Evolutionary conservation across 495 filamentous ascomycete species (phyloP).

Genomic region (Penicillium daleae): DNA sequence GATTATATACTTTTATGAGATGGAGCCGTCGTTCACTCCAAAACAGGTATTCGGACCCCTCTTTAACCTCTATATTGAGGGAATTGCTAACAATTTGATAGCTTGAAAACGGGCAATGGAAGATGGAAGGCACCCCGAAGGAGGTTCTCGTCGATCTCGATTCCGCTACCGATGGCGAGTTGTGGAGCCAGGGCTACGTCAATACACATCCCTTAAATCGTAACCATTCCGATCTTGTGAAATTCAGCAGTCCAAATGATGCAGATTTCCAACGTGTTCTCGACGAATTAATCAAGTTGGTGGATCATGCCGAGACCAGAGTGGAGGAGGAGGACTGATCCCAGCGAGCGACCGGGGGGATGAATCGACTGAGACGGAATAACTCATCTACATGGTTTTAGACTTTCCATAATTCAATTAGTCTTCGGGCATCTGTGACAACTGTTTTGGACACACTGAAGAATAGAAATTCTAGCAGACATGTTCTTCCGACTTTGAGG

Average conservation of each 20-base stretch:
- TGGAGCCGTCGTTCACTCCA: conserved; percentile 4
- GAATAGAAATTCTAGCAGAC: not conserved
- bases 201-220: conserved; percentile 11
- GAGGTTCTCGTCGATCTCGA: conserved; percentile 3
- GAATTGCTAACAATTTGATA: not conserved
- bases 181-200: not conserved
- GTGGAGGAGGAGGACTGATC: not conserved
- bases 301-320: not conserved
- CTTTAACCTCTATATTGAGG: not conserved
- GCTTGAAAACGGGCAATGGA: conserved; percentile 9
- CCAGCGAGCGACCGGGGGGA: too few species aligned
- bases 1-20: conserved; percentile 9
- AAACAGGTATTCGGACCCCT: not conserved
- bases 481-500: not conserved
- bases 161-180: conserved; percentile 11
- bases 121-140: conserved; percentile 9
- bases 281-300: not conserved
- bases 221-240: conserved; percentile 15
- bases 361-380: too few species aligned
- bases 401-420: not conserved
- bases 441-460: too few species aligned
- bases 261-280: conserved; percentile 6
- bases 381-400: not conserved
- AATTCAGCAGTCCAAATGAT: conserved; percentile 18
- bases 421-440: not conserved